Conservation (phyloP, 768 basidiomycete species). For the Artomyces pyxidatus region DNA sequence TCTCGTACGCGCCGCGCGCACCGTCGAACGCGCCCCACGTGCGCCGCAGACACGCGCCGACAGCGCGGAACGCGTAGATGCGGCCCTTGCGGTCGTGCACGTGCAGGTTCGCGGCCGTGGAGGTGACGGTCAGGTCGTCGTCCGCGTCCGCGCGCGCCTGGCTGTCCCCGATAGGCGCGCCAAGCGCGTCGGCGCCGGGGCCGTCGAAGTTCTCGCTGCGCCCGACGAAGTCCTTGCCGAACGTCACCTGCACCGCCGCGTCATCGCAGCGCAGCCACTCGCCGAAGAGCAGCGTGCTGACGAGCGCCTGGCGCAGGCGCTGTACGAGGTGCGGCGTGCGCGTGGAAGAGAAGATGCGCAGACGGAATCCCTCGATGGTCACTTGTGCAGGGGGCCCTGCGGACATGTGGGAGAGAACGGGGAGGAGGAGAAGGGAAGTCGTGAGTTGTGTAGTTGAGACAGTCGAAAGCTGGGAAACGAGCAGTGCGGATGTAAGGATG, state of each 20-base stretch:
- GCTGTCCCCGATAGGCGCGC: neutral
- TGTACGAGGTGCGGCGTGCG: slow-evolving; percentile 31
- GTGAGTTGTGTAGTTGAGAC: slow-evolving; percentile 18
- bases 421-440: slow-evolving; percentile 31
- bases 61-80: slow-evolving; percentile 31
- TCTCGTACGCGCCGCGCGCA: slow-evolving; percentile 31
- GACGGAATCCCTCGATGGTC: slow-evolving; percentile 29
- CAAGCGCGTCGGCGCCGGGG: slow-evolving; percentile 1
- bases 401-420: slow-evolving; percentile 28
- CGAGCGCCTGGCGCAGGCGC: slow-evolving; percentile 28
- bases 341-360: slow-evolving; percentile 27
- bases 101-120: slow-evolving; percentile 27
- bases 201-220: neutral
- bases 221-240: slow-evolving; percentile 10
- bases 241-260: slow-evolving; percentile 26
- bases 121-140: slow-evolving; percentile 27
- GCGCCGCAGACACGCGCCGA: slow-evolving; percentile 32
- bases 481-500: slow-evolving; percentile 17
- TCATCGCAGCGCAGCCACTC: slow-evolving; percentile 33
- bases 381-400: slow-evolving; percentile 28
- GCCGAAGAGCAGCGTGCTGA: slow-evolving; percentile 32
- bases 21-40: slow-evolving; percentile 23
- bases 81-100: slow-evolving; percentile 27
- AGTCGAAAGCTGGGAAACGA: slow-evolving; percentile 2
- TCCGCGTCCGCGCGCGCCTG: slow-evolving; percentile 7